phyloP scores from a whole-genome alignment of 352 stramenopile species.

The Saprolegnia parasitica region DNA sequence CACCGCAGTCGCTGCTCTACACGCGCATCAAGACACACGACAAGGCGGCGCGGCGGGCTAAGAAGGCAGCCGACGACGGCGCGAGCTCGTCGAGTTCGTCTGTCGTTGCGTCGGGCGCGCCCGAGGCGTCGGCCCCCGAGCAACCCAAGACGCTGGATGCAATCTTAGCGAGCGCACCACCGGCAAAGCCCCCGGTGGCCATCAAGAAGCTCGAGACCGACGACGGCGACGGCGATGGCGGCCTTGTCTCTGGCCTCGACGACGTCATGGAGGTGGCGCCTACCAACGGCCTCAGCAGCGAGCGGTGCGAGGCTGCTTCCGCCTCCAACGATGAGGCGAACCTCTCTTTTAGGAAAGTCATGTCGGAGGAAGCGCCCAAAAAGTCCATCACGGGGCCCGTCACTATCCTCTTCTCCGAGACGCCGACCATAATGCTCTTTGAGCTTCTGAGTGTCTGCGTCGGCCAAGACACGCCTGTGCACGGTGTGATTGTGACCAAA shows the following conservation, averaged over 20 bases:
- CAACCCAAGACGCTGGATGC: constrained; percentile 2
- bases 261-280: not conserved
- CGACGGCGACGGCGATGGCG: constrained; percentile 23
- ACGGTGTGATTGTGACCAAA: constrained; percentile 39
- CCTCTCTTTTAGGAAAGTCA: not conserved
- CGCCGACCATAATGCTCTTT: constrained; percentile 56
- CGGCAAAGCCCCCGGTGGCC: not conserved
- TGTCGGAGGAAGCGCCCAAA: not conserved
- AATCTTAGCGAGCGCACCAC: constrained; percentile 1
- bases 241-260: not conserved
- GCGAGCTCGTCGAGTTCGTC: constrained; percentile 52
- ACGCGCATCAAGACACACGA: constrained; percentile 57
- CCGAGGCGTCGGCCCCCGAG: not conserved
- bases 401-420: constrained; percentile 53
- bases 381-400: constrained; percentile 30
- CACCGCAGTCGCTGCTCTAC: constrained; percentile 67
- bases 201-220: constrained; percentile 11
- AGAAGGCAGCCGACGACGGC: constrained; percentile 48
- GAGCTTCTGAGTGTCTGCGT: constrained; percentile 67
- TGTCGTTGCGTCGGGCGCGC: constrained; percentile 26
- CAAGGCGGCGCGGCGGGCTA: constrained; percentile 39
- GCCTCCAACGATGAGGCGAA: not conserved
- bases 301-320: not conserved
- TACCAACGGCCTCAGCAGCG: not conserved
- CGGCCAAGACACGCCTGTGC: constrained; percentile 46